A percentile compares a stretch with the other conserved stretches of the same genome.
phyloP scores from a whole-genome alignment of 1,284 basidiomycete genomes.

The Pascua sp. region DNA sequence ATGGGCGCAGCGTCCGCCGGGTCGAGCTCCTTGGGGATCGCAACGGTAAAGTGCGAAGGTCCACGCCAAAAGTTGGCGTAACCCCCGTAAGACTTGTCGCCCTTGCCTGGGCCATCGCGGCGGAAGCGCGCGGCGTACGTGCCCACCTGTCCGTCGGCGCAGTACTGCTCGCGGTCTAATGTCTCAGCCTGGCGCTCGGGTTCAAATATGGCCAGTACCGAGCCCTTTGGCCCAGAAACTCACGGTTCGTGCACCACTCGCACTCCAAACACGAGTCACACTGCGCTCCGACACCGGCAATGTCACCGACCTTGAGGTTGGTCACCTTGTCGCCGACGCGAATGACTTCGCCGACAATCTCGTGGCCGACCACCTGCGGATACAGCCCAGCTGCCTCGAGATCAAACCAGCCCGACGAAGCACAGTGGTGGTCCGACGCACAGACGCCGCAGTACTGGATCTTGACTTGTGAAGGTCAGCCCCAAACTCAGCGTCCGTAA shows the following conservation, averaged over 20 bases:
- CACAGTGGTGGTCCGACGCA: constrained; percentile 14
- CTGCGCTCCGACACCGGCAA: constrained; percentile 54
- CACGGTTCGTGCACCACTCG: constrained; percentile 44
- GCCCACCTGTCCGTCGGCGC: constrained; percentile 21
- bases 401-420: constrained; percentile 21
- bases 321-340: constrained; percentile 23
- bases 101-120: neutral
- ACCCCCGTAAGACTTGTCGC: constrained; percentile 54
- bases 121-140: constrained; percentile 3
- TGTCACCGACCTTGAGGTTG: constrained; percentile 45
- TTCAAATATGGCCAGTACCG: neutral
- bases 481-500: neutral
- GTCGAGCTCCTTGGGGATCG: constrained; percentile 59
- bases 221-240: constrained; percentile 1
- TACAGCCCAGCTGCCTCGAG: neutral
- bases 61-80: constrained; percentile 47
- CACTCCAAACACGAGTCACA: constrained; percentile 47
- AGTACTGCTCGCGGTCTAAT: constrained; percentile 56
- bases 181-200: neutral
- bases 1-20: constrained; percentile 55
- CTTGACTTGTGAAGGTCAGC: constrained; percentile 9
- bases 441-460: constrained; percentile 20
- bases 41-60: constrained; percentile 58
- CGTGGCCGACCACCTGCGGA: constrained; percentile 24
- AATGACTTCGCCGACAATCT: constrained; percentile 29